These are phyloP conservation scores for Phytophthora fragariae DNA, from an alignment of 352 stramenopile species.

Conservation along the genomic window DNA sequence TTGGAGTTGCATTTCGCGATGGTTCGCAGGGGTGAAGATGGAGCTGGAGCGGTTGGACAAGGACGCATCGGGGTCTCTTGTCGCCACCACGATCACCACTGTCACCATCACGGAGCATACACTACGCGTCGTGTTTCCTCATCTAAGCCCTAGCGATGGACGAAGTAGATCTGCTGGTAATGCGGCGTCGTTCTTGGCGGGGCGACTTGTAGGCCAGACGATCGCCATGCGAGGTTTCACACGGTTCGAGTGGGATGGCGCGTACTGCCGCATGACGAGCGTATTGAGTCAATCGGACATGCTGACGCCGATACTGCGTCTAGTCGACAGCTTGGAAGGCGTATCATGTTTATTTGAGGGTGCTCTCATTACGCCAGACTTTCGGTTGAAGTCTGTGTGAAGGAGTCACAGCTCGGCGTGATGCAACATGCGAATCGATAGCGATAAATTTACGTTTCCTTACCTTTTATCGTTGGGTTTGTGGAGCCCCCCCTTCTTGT, in stretches of 20 bases:
- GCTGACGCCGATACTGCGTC: slow-evolving; percentile 23
- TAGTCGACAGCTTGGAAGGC: slow-evolving; percentile 23
- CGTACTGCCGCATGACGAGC: slow-evolving; percentile 10
- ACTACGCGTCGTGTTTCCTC: slow-evolving; percentile 14
- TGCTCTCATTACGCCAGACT: slow-evolving; percentile 18
- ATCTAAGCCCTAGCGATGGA: not conserved
- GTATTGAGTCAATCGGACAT: slow-evolving; percentile 30
- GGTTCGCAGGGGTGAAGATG: slow-evolving; percentile 21
- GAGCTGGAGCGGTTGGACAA: slow-evolving; percentile 18
- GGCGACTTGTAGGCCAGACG: slow-evolving; percentile 19
- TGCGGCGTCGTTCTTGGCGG: not conserved
- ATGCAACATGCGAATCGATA: too few relatives aligned
- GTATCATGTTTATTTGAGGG: slow-evolving; percentile 23
- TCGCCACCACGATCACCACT: slow-evolving; percentile 1
- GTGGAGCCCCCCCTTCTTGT: too few relatives aligned
- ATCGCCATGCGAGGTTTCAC: slow-evolving; percentile 21
- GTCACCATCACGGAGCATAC: slow-evolving; percentile 19
- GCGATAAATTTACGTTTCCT: too few relatives aligned
- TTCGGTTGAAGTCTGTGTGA: slow-evolving; percentile 7
- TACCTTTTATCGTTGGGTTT: too few relatives aligned
- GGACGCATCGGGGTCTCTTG: not conserved
- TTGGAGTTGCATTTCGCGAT: slow-evolving; percentile 20
- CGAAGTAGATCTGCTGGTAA: not conserved
- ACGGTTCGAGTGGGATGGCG: slow-evolving; percentile 22
- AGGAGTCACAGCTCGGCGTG: too few relatives aligned